Base-by-base conservation (phyloP, 192 early-diverging fungal species). In the Kickxella alabastrina region DNA sequence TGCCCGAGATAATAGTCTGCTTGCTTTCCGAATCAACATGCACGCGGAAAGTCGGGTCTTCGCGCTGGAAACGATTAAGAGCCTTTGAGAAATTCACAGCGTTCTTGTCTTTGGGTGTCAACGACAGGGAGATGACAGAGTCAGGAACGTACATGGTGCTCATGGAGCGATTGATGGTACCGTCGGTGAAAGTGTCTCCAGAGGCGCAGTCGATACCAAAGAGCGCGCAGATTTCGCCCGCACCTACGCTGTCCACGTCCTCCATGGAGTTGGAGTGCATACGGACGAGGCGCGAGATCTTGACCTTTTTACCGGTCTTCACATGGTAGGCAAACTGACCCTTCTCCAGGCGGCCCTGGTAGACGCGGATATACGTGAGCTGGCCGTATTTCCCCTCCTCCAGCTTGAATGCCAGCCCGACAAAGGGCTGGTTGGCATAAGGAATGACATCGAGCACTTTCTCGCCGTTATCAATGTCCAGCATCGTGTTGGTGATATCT, bases 251-350 rank as follows among this genome's bases (percentile, higher is more conserved):
- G 57, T 94, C 85, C 0, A 98, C 91, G 72, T 98, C 96, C 78
- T 98, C 93, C 87, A 97, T 92, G 62, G 95, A 91, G 55, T 93
- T 88, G 48, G 96, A 89, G 77, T 98, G 96, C 96, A 98, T 98
- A 47, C 96, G 92, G 39, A 92, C 93, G 22, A 98, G 83, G 12
- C 96, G 84, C 41, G 93, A 86, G 15, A 98, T 90, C 80, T 97
- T 98, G 65, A 95, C 85, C 76, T 84, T 87, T 70, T 95, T 96
- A 45, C 89, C 89, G 18, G 87, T 92, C 62, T 87, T 86, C 21
- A 88, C 81, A 59, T 98, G 96, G 50, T 83, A 80, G 52, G 96
- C 85, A 62, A 85, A 89, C 51, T 87, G 86, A 35, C 93, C 93
- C 64, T 88, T 92, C 39, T 80, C 80, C 40, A 98, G 65, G 44